phyloP scores from a whole-genome alignment of 1,139 yeast genomes.

The Diutina sp. region DNA sequence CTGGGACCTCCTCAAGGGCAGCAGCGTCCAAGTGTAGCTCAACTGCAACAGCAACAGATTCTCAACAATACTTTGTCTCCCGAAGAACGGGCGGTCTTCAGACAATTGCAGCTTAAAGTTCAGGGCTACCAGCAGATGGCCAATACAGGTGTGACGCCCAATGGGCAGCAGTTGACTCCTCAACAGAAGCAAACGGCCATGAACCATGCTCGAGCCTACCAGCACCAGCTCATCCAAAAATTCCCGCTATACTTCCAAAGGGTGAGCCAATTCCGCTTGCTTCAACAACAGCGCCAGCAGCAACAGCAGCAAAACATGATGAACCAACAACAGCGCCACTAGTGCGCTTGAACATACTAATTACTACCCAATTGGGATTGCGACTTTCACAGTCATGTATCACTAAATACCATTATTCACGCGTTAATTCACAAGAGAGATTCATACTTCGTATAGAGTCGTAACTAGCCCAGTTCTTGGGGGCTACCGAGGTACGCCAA shows the following conservation, averaged over 20 bases:
- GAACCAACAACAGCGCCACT: conserved; percentile 7
- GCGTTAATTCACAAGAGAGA: conserved; percentile 9
- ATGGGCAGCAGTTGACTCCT: conserved; percentile 27
- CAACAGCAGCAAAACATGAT: conserved; percentile 8
- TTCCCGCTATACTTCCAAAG: conserved; percentile 34
- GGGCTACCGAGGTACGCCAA: conserved; percentile 10
- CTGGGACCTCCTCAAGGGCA: conserved; percentile 3
- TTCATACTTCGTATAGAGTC: conserved; percentile 9
- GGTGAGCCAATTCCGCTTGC: conserved; percentile 26
- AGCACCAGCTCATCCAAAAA: conserved; percentile 30
- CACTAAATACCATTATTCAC: conserved; percentile 6
- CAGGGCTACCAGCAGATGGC: conserved; percentile 33
- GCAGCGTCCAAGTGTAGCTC: conserved; percentile 14
- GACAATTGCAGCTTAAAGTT: conserved; percentile 29
- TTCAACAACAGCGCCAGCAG: conserved; percentile 12
- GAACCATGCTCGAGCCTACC: conserved; percentile 30
- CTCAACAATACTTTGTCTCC: conserved; percentile 30
- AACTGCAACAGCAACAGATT: conserved; percentile 34
- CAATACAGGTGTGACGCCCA: conserved; percentile 32
- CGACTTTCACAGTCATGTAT: conserved; percentile 4
- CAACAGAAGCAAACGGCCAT: conserved; percentile 35
- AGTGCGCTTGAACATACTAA: conserved; percentile 1
- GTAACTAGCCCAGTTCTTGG: neutral
- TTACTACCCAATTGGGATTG: neutral
- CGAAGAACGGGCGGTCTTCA: conserved; percentile 31